Evolutionary conservation across 805 yeast genomes (phyloP).

Genomic region (Saccharomycopsis synnaedendra): DNA sequence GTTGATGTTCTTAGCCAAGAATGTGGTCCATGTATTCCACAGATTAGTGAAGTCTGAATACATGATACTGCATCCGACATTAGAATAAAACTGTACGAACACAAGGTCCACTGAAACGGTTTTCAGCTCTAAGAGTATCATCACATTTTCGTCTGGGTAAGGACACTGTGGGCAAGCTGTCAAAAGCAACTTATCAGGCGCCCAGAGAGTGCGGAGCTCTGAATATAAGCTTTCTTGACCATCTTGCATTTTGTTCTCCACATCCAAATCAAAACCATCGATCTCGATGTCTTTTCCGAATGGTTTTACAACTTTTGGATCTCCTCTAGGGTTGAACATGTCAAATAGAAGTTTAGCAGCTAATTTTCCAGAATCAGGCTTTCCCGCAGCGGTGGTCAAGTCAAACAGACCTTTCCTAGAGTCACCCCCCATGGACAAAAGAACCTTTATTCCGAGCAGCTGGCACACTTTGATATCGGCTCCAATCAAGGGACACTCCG

Average conservation of each 20-base stretch:
- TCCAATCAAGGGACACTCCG: slow-evolving; percentile 35
- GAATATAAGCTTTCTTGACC: slow-evolving; percentile 41
- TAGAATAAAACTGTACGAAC: slow-evolving; percentile 57
- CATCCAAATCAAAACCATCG: slow-evolving; percentile 13
- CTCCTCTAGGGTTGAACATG: slow-evolving; percentile 39
- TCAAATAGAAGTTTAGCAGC: slow-evolving; percentile 53
- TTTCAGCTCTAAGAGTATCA: slow-evolving; percentile 29
- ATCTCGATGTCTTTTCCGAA: slow-evolving; percentile 8
- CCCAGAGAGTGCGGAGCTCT: slow-evolving; percentile 21
- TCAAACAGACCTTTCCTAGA: slow-evolving; percentile 65
- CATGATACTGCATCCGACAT: slow-evolving; percentile 24
- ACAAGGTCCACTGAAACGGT: slow-evolving; percentile 42
- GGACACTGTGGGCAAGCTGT: slow-evolving; percentile 63
- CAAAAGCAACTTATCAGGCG: slow-evolving; percentile 39
- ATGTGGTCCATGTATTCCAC: slow-evolving; percentile 41
- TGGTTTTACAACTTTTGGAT: slow-evolving; percentile 19
- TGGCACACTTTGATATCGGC: slow-evolving; percentile 70
- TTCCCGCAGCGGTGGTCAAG: slow-evolving; percentile 56
- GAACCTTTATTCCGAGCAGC: slow-evolving; percentile 57
- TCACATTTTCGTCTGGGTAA: slow-evolving; percentile 40
- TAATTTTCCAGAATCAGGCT: slow-evolving; percentile 63
- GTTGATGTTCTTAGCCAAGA: slow-evolving; percentile 37
- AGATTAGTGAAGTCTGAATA: background rate
- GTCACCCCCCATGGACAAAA: slow-evolving; percentile 69
- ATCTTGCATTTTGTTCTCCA: slow-evolving; percentile 23